phyloP scores from a whole-genome alignment of 306 rosid species.

The Delonix regia region DNA sequence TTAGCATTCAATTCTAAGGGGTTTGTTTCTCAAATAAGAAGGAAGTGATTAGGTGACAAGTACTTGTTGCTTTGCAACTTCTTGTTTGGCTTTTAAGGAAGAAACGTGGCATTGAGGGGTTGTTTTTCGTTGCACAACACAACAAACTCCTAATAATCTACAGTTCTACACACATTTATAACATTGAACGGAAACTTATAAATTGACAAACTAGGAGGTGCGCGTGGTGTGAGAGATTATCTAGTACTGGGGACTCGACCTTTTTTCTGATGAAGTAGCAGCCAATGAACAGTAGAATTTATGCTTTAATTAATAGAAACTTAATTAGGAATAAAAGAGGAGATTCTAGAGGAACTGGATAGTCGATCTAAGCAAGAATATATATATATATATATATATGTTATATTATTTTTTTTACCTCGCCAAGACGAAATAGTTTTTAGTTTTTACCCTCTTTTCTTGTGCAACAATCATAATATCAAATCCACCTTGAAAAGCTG shows the following conservation, averaged over 20 bases:
- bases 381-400: too few relatives aligned
- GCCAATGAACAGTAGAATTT: background rate
- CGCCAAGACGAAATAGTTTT: background rate
- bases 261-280: background rate
- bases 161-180: constrained; percentile 18
- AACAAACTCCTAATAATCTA: constrained; percentile 11
- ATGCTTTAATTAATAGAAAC: background rate
- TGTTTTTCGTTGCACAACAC: background rate
- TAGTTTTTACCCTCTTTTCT: background rate
- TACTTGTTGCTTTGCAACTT: constrained; percentile 53
- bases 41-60: constrained; percentile 56
- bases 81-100: constrained; percentile 51
- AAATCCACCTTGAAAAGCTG: constrained; percentile 15
- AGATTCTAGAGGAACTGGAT: background rate
- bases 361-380: background rate
- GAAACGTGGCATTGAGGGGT: constrained; percentile 8
- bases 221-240: too few relatives aligned
- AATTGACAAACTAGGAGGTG: constrained; percentile 36
- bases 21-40: constrained; percentile 30
- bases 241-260: background rate
- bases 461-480: background rate
- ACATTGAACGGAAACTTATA: constrained; percentile 31
- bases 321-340: background rate
- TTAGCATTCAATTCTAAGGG: constrained; percentile 10
- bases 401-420: background rate